phyloP scores from a whole-genome alignment of 2,329 filamentous ascomycete genomes.

The Hypoxylon sp. region DNA sequence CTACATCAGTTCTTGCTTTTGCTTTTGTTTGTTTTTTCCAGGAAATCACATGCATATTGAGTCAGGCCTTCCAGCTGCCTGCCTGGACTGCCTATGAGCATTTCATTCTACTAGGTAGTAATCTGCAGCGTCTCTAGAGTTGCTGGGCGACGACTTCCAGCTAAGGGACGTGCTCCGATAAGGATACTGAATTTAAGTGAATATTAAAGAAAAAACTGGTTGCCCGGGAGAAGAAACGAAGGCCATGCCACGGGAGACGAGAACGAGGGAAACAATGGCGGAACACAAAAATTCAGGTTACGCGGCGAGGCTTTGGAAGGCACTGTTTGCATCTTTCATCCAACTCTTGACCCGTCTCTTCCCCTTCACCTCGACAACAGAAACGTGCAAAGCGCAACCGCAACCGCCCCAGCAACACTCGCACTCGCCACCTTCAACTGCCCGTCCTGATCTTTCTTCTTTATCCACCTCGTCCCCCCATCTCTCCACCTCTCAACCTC shows the following conservation, averaged over 20 bases:
- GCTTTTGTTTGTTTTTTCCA: too few species aligned
- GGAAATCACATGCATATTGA: constrained; percentile 15
- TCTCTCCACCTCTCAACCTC: neutral
- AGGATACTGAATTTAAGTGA: neutral
- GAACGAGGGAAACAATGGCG: constrained; percentile 42
- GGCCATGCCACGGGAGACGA: too few species aligned
- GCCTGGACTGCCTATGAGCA: neutral
- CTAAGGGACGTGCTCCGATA: neutral
- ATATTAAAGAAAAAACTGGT: constrained; percentile 4
- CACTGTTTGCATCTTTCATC: constrained; percentile 47
- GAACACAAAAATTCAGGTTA: constrained; percentile 47
- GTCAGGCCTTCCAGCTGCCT: neutral
- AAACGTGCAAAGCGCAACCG: constrained; percentile 16
- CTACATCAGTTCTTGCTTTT: too few species aligned
- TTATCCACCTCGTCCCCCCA: neutral
- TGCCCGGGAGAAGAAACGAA: too few species aligned
- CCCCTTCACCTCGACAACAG: constrained; percentile 36
- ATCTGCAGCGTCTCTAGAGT: constrained; percentile 2
- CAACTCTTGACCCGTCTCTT: constrained; percentile 44
- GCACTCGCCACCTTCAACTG: constrained; percentile 6
- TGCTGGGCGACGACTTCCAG: constrained; percentile 5
- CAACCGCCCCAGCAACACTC: constrained; percentile 13
- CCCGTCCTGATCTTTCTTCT: constrained; percentile 10
- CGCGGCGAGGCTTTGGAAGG: constrained; percentile 46
- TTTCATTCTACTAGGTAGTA: neutral